A percentile compares a stretch with the other conserved stretches of the same genome.
Evolutionary conservation across 2,329 filamentous ascomycete genomes (phyloP).

Genomic region (Penicillium palitans): DNA sequence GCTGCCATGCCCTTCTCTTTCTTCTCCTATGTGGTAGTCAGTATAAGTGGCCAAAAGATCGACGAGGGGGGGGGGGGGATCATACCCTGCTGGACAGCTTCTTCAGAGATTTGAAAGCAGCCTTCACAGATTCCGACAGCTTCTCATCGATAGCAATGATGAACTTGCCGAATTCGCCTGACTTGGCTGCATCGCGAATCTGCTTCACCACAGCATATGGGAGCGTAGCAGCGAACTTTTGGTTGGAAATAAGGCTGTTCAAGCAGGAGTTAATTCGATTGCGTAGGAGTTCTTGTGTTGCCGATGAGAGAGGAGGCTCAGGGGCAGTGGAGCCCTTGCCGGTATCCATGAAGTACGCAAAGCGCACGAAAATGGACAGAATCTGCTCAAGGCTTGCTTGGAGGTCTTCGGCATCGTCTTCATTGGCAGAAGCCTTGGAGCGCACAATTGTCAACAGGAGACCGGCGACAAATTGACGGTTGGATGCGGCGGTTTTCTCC

Average conservation of each 20-base stretch:
- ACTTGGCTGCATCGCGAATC: slow-evolving; percentile 42
- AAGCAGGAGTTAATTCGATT: slow-evolving; percentile 57
- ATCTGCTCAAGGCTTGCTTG: slow-evolving; percentile 47
- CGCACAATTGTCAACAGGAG: slow-evolving; percentile 54
- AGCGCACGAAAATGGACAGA: slow-evolving; percentile 50
- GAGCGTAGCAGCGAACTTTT: slow-evolving; percentile 38
- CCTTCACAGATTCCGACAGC: slow-evolving; percentile 45
- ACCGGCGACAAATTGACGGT: slow-evolving; percentile 53
- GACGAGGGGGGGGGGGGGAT: neutral
- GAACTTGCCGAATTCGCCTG: slow-evolving; percentile 40
- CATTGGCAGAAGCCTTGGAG: slow-evolving; percentile 35
- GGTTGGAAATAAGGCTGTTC: slow-evolving; percentile 50
- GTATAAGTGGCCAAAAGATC: neutral
- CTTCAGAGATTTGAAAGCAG: slow-evolving; percentile 44
- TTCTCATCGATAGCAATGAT: slow-evolving; percentile 52
- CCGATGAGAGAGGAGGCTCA: slow-evolving; percentile 48
- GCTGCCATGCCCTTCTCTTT: slow-evolving; percentile 57
- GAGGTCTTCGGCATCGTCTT: slow-evolving; percentile 35
- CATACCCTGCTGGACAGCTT: slow-evolving; percentile 41
- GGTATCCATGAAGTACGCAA: slow-evolving; percentile 51
- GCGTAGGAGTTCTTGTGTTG: slow-evolving; percentile 54
- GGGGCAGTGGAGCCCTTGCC: slow-evolving; percentile 35
- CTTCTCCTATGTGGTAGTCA: slow-evolving; percentile 51
- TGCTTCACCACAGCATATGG: slow-evolving; percentile 44
- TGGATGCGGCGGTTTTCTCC: slow-evolving; percentile 46